Percentiles rank a stretch among this genome's conserved stretches.
Conservation (phyloP, 2,329 filamentous ascomycete species). For the Paraphaeosphaeria minitans region DNA sequence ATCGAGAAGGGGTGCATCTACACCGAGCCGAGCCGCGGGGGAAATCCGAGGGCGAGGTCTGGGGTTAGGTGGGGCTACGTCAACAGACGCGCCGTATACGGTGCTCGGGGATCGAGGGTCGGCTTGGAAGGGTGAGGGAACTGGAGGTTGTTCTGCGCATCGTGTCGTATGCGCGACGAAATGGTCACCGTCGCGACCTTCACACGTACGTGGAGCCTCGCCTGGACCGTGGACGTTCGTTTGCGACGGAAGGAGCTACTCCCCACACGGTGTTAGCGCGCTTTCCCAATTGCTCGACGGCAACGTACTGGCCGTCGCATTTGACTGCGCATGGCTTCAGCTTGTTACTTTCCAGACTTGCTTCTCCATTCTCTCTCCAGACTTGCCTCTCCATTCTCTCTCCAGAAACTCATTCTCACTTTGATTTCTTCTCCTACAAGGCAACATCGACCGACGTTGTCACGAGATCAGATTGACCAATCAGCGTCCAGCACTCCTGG, state of each 20-base stretch:
- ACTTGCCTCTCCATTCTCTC: no score
- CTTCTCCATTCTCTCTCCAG: neutral
- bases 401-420: neutral
- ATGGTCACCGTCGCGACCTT: neutral
- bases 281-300: neutral
- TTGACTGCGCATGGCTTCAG: neutral
- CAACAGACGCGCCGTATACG: neutral
- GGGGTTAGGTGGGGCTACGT: neutral
- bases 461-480: slow-evolving; percentile 13
- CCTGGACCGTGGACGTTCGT: neutral
- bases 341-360: neutral
- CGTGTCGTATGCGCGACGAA: neutral
- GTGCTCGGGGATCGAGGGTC: neutral
- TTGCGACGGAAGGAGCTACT: neutral
- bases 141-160: neutral
- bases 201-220: neutral
- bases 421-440: neutral
- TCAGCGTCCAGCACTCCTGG: slow-evolving; percentile 9
- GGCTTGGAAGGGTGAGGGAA: neutral
- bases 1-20: slow-evolving; percentile 98
- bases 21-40: slow-evolving; percentile 27
- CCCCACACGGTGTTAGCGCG: neutral
- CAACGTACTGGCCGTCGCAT: neutral
- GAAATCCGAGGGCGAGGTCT: neutral
- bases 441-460: neutral